A percentile compares a stretch with the other conserved stretches of the same genome.
These are phyloP conservation scores for Gynandropsis gynandra DNA, from an alignment of 345 rosid genomes.

Conservation along the genomic window DNA sequence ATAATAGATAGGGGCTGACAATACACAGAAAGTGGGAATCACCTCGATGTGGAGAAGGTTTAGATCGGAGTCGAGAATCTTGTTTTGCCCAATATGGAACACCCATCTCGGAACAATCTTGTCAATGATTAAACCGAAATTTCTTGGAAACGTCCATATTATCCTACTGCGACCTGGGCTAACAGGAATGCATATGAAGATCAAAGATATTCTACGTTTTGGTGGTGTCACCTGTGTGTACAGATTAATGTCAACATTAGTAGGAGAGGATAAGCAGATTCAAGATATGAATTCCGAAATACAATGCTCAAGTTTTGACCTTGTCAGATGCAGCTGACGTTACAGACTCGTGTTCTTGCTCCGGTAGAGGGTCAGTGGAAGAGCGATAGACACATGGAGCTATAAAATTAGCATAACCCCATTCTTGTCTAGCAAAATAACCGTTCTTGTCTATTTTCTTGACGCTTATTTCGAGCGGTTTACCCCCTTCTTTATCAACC, in stretches of 20 bases:
- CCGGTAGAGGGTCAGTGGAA: conserved; percentile 28
- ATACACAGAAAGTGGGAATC: no score
- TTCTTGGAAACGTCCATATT: conserved; percentile 77
- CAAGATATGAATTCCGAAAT: neutral
- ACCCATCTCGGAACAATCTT: conserved; percentile 77
- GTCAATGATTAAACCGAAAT: conserved; percentile 60
- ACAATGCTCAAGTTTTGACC: conserved; percentile 21
- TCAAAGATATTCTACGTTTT: conserved; percentile 38
- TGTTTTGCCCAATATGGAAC: conserved; percentile 70
- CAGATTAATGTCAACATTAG: neutral
- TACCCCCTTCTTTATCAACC: conserved; percentile 86
- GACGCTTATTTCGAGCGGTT: conserved; percentile 51
- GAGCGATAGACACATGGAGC: conserved; percentile 71
- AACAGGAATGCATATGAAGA: conserved; percentile 83
- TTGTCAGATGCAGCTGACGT: conserved; percentile 30
- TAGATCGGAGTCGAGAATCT: conserved; percentile 79
- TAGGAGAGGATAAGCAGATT: neutral
- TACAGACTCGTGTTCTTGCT: conserved; percentile 41
- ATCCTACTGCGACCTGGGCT: conserved; percentile 86
- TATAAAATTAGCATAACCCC: conserved; percentile 48
- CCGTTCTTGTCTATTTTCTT: conserved; percentile 44
- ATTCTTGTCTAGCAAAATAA: conserved; percentile 52
- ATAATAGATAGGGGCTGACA: neutral
- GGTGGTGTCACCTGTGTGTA: conserved; percentile 21
- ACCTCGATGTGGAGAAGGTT: conserved; percentile 89